Base-by-base conservation (phyloP, 1,284 basidiomycete genomes). In the Ceratobasidium sp. region DNA sequence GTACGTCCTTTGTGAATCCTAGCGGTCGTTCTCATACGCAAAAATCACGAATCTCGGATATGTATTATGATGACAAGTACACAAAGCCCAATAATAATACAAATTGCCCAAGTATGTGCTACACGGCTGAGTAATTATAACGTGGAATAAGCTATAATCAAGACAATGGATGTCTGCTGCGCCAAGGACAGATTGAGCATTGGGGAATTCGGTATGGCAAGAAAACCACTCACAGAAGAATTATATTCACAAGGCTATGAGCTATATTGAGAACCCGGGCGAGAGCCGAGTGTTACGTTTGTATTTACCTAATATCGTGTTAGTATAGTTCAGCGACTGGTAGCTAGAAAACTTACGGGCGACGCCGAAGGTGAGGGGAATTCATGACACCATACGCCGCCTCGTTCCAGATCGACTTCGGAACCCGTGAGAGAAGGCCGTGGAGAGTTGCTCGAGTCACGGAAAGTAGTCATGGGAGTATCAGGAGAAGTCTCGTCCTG, bases 401-500 rank as follows among this genome's bases (percentile, higher is more conserved):
- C 64, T 69, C 64, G 64, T 23, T 69, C 64, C 52, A 57, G 41
- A 39, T 69, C 64, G 9, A 69, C 64, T 4, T 65, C 62, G 18
- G 64, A 69, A 34, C 52, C 16, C 21, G 64, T 18, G 36, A 69
- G 18, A 55, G 64, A 59, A 5, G 72, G 34, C 14, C 52, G 34
- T 45, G 60, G 60, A 1, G 72, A 59, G 45, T 21, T 41, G 30
- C 53, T 67, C 26, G 52, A 60, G 21, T 73, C 72, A 18, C 55
- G 62, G 72, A 73, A 73, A n/a, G 62, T 67, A 41, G 64, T 62
- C 72, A 73, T 73, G 8, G 61, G 72, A 46, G 64, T 61, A n/a
- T 73, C 72, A 32, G 64, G 45, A 9, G 55, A 60, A 12, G n/a
- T 46, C 3, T 10, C 36, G 6, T 52, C 62, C 34, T 61, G 39